phyloP scores from a whole-genome alignment of 108 stramenopile genomes.

The Cyclostephanos invisitatus region DNA sequence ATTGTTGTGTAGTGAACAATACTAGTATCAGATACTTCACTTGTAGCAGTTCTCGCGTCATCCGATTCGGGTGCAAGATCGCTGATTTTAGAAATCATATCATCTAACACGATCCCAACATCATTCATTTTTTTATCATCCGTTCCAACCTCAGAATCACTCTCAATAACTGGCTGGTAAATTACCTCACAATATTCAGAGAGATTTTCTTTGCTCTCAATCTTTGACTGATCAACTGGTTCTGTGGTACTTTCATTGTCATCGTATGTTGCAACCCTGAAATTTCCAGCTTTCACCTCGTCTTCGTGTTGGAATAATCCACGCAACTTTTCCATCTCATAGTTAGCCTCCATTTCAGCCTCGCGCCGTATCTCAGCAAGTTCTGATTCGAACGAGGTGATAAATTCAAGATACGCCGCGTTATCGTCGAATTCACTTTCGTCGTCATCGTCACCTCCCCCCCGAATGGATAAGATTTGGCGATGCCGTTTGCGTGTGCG shows the following conservation, averaged over 20 bases:
- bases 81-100: neutral
- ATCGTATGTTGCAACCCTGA: neutral
- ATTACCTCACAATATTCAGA: neutral
- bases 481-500: neutral
- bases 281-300: neutral
- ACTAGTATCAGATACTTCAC: neutral
- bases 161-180: slow-evolving; percentile 2
- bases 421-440: slow-evolving; percentile 14
- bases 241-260: neutral
- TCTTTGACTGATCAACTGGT: neutral
- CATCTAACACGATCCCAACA: neutral
- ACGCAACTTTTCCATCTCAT: slow-evolving; percentile 40
- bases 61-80: slow-evolving; percentile 2
- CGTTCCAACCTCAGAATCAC: neutral
- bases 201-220: neutral
- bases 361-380: slow-evolving; percentile 43
- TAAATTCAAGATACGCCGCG: slow-evolving; percentile 21
- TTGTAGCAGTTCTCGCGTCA: neutral
- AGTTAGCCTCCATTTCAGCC: slow-evolving; percentile 44
- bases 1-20: slow-evolving; percentile 3
- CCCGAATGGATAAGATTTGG: slow-evolving; percentile 19
- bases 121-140: slow-evolving; percentile 17
- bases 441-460: slow-evolving; percentile 19
- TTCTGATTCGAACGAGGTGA: slow-evolving; percentile 49
- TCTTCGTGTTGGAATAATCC: slow-evolving; percentile 20